Conservation (phyloP, 257 asterid genomes). For the Solanum dulcamara region DNA sequence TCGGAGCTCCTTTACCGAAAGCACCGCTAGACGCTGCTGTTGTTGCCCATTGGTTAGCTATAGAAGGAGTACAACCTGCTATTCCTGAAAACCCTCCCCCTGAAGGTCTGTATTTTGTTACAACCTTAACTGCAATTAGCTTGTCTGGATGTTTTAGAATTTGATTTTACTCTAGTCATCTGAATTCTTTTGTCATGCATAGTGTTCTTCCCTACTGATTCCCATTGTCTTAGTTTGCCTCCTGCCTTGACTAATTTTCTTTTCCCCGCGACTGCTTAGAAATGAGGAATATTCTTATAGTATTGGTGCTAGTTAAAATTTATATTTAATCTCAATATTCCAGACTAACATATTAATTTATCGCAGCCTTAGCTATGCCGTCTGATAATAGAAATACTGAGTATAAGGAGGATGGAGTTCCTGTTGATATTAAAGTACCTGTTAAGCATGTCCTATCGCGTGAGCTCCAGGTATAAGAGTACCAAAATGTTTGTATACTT, state of each 20-base stretch:
- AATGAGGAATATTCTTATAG: background rate
- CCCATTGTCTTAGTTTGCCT: background rate
- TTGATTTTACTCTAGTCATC: background rate
- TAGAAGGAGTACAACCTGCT: constrained; percentile 94
- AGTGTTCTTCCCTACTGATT: background rate
- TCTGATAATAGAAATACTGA: constrained; percentile 66
- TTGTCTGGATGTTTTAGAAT: background rate
- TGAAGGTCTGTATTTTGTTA: constrained; percentile 35
- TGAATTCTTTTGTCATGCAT: background rate
- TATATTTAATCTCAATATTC: background rate
- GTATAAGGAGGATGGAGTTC: constrained; percentile 70
- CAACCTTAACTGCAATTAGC: background rate
- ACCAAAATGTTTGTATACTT: constrained; percentile 7
- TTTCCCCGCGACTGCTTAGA: background rate
- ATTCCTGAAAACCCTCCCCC: constrained; percentile 92
- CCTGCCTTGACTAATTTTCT: background rate
- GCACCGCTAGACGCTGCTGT: constrained; percentile 83
- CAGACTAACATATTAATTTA: background rate
- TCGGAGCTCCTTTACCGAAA: constrained; percentile 90
- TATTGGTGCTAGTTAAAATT: background rate
- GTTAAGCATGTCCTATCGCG: constrained; percentile 92
- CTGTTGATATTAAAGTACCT: constrained; percentile 80
- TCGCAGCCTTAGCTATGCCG: constrained; percentile 47
- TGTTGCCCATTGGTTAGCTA: constrained; percentile 82
- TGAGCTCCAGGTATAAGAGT: constrained; percentile 75